These are phyloP conservation scores for Saturnispora kantuleensis DNA, from an alignment of 805 yeast genomes.

Conservation along the genomic window DNA sequence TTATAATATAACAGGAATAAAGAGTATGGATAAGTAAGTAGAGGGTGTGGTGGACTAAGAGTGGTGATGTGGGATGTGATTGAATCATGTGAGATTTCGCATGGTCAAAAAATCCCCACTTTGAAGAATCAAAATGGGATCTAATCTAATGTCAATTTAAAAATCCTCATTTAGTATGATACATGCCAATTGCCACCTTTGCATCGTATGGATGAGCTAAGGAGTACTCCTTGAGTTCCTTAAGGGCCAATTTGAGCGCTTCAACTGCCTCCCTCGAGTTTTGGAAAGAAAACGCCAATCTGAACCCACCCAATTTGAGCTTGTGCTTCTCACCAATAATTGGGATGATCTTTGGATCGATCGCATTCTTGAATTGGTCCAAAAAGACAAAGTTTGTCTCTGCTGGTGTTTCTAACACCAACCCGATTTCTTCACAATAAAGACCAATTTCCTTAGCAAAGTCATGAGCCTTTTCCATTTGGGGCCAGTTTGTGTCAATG, in stretches of 20 bases:
- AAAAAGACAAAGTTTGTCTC: constrained; percentile 79
- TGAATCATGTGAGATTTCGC: too few relatives aligned
- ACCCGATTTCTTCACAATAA: constrained; percentile 42
- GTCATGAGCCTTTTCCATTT: constrained; percentile 39
- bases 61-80: too few relatives aligned
- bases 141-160: too few relatives aligned
- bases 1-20: not conserved
- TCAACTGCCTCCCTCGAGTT: constrained; percentile 45
- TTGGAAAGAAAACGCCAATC: constrained; percentile 78
- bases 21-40: too few relatives aligned
- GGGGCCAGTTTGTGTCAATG: constrained; percentile 59
- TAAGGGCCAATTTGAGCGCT: constrained; percentile 45
- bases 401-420: constrained; percentile 58
- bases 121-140: too few relatives aligned
- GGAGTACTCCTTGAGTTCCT: constrained; percentile 48
- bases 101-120: too few relatives aligned
- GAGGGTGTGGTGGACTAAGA: too few relatives aligned
- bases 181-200: constrained; percentile 15
- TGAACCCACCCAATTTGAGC: constrained; percentile 58
- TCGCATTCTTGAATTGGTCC: constrained; percentile 42
- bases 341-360: constrained; percentile 38
- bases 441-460: constrained; percentile 40
- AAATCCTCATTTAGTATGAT: constrained; percentile 7
- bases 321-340: constrained; percentile 42
- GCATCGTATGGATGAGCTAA: constrained; percentile 37